Evolutionary conservation across 495 filamentous ascomycete species (phyloP).

Genomic region (Stereocaulon alpinum): DNA sequence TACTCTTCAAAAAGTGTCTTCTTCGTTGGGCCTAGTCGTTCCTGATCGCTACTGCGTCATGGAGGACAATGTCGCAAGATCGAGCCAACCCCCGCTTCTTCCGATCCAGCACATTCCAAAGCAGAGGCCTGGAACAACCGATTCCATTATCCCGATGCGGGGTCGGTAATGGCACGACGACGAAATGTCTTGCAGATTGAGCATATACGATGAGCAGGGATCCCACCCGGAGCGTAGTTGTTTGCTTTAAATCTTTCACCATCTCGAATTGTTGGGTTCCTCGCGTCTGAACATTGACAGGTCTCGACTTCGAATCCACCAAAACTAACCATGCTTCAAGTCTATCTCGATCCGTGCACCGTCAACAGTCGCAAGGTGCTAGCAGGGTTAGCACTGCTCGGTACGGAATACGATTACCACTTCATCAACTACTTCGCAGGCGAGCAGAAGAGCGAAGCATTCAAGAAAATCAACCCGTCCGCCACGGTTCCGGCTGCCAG

Average conservation of each 20-base stretch:
- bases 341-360: constrained; percentile 30
- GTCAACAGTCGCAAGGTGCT: constrained; percentile 29
- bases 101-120: background rate
- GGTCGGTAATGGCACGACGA: background rate
- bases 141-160: background rate
- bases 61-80: background rate
- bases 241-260: background rate
- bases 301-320: background rate
- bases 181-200: background rate
- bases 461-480: constrained; percentile 26
- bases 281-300: background rate
- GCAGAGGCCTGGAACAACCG: background rate
- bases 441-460: constrained; percentile 24
- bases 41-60: background rate
- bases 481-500: constrained; percentile 27
- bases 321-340: constrained; percentile 22
- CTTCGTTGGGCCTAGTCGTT: no score
- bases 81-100: background rate
- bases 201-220: background rate
- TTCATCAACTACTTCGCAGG: constrained; percentile 27
- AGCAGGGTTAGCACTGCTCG: constrained; percentile 27
- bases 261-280: background rate
- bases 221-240: background rate
- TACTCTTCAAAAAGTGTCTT: no score
- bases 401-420: constrained; percentile 24